Conservation (phyloP, 805 yeast species). For the Zygosaccharomyces bailii region DNA sequence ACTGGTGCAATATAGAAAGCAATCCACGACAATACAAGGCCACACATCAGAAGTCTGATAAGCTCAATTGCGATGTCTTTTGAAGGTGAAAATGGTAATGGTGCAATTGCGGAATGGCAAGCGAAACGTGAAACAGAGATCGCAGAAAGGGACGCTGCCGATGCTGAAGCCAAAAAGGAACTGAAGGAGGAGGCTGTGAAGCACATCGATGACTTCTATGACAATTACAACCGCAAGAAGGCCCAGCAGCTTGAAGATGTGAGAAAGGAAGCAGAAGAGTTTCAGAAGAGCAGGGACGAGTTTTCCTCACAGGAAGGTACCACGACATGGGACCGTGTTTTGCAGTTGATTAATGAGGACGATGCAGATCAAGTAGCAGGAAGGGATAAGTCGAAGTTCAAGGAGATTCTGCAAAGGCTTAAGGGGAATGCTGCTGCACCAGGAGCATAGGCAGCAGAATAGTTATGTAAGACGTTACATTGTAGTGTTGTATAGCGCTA, state of each 20-base stretch:
- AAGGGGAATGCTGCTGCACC: conserved; percentile 72
- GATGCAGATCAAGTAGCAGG: conserved; percentile 45
- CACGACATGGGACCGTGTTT: conserved; percentile 73
- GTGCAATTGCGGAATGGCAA: conserved; percentile 55
- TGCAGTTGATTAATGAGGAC: conserved; percentile 42
- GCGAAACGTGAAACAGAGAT: conserved; percentile 77
- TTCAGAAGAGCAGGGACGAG: conserved; percentile 69
- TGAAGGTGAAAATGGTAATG: conserved; percentile 10
- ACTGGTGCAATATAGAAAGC: too few species aligned
- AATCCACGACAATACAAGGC: too few species aligned
- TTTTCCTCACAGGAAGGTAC: conserved; percentile 74
- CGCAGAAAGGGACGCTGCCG: conserved; percentile 70
- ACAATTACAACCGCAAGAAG: conserved; percentile 80
- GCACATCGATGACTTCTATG: conserved; percentile 88
- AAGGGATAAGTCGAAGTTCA: conserved; percentile 68
- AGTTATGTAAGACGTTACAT: conserved; percentile 42
- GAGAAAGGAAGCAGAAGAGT: conserved; percentile 64
- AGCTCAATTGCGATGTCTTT: conserved; percentile 9
- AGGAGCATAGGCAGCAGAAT: conserved; percentile 58
- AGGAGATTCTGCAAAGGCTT: conserved; percentile 58
- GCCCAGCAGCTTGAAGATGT: conserved; percentile 64
- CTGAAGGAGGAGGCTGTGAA: conserved; percentile 73
- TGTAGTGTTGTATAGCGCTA: conserved; percentile 18
- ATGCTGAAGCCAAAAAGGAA: conserved; percentile 58
- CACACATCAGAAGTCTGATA: background rate